A percentile compares a stretch with the other conserved stretches of the same genome.
phyloP scores from a whole-genome alignment of 179 eudicot species.

The Beta corolliflora region DNA sequence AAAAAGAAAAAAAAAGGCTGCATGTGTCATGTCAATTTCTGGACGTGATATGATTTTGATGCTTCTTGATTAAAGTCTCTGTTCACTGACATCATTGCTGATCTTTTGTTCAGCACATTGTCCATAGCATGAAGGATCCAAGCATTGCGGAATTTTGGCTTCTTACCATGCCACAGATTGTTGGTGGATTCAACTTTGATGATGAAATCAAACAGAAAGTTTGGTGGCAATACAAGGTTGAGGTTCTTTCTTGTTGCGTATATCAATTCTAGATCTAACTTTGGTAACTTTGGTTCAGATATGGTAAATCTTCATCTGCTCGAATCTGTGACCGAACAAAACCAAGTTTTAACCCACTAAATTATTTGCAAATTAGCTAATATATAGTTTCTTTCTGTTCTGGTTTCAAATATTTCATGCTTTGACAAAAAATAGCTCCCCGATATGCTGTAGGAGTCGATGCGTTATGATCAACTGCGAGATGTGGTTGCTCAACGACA shows the following conservation, averaged over 20 bases:
- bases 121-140: slow-evolving; percentile 91
- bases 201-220: slow-evolving; percentile 89
- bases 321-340: not conserved
- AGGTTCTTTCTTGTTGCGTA: slow-evolving; percentile 9
- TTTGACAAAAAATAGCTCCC: not conserved
- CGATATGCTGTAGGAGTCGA: slow-evolving; percentile 59
- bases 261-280: not conserved
- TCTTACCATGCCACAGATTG: slow-evolving; percentile 88
- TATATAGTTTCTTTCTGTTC: not conserved
- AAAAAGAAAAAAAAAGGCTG: not conserved
- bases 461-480: slow-evolving; percentile 87
- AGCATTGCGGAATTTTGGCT: slow-evolving; percentile 98
- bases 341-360: not conserved
- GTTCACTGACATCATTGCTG: slow-evolving; percentile 18
- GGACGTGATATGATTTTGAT: not conserved
- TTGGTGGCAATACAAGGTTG: slow-evolving; percentile 97
- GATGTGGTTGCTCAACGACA: slow-evolving; percentile 73
- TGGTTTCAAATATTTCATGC: not conserved
- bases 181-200: slow-evolving; percentile 85
- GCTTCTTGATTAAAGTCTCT: not conserved
- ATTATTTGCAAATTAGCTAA: not conserved
- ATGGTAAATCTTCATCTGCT: not conserved
- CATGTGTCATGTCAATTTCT: not conserved
- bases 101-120: slow-evolving; percentile 68
- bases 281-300: not conserved